Conservation (phyloP, 768 basidiomycete species). For the Hydnomerulius pinastri region DNA sequence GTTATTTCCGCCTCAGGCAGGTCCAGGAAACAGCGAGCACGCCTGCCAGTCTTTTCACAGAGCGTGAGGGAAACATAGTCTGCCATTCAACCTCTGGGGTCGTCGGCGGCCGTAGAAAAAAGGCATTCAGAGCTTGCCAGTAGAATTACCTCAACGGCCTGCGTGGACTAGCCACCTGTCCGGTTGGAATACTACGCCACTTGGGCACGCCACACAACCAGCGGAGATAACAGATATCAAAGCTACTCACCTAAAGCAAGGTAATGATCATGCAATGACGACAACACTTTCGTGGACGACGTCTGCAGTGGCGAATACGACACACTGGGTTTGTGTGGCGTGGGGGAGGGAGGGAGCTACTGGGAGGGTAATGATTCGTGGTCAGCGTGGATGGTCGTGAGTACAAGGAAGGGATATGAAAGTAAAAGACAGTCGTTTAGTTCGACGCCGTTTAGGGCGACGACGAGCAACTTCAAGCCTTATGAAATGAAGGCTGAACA, state of each 20-base stretch:
- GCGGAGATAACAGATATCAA: slow-evolving; percentile 7
- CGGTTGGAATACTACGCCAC: slow-evolving; percentile 6
- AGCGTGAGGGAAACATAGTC: background rate
- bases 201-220: slow-evolving; percentile 8
- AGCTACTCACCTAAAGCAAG: slow-evolving; percentile 39
- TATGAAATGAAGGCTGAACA: slow-evolving; percentile 25
- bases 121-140: slow-evolving; percentile 10
- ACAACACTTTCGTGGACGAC: slow-evolving; percentile 42
- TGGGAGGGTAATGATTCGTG: slow-evolving; percentile 36
- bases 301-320: slow-evolving; percentile 27
- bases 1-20: background rate
- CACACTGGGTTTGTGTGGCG: slow-evolving; percentile 38
- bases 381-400: slow-evolving; percentile 41
- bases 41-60: background rate
- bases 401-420: slow-evolving; percentile 23
- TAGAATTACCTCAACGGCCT: too few relatives aligned
- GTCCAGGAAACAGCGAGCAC: background rate
- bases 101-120: slow-evolving; percentile 13
- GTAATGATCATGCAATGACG: slow-evolving; percentile 44
- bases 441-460: slow-evolving; percentile 25
- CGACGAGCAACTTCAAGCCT: slow-evolving; percentile 23
- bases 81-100: slow-evolving; percentile 6
- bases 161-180: background rate
- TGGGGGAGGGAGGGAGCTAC: slow-evolving; percentile 18
- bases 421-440: slow-evolving; percentile 18